Percentiles rank a stretch among this genome's conserved stretches.
Evolutionary conservation across 495 filamentous ascomycete genomes (phyloP).

Genomic region (Collariella sp.): DNA sequence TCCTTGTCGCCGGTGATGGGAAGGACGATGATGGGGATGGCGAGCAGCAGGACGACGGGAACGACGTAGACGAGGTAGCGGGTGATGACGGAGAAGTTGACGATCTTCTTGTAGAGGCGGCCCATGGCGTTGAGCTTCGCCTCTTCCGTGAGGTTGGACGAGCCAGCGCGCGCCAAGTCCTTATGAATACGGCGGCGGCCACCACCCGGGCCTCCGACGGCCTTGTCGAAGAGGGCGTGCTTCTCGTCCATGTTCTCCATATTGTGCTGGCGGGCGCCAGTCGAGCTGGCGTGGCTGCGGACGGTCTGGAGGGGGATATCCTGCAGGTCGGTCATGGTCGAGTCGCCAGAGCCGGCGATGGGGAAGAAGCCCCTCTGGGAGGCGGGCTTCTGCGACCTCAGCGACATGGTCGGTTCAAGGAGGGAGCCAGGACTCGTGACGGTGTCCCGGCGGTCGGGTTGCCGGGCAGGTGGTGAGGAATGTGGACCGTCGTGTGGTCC

Average conservation of each 20-base stretch:
- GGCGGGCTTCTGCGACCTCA: conserved; percentile 24
- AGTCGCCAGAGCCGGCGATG: conserved; percentile 12
- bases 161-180: conserved; percentile 44
- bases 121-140: conserved; percentile 70
- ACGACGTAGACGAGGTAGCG: conserved; percentile 84
- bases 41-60: conserved; percentile 66
- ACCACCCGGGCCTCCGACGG: conserved; percentile 27
- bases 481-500: no score
- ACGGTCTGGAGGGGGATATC: conserved; percentile 47
- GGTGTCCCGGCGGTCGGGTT: neutral
- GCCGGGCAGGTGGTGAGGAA: no score
- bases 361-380: conserved; percentile 25
- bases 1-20: conserved; percentile 40
- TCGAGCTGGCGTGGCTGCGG: conserved; percentile 41
- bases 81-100: conserved; percentile 77
- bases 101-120: conserved; percentile 72
- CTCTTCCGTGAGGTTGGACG: conserved; percentile 46
- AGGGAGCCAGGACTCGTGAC: neutral
- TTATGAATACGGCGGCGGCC: conserved; percentile 50
- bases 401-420: conserved; percentile 17
- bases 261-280: conserved; percentile 40
- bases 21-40: conserved; percentile 70
- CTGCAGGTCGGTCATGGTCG: conserved; percentile 27
- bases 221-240: conserved; percentile 43
- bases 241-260: conserved; percentile 27